Conservation (phyloP, 208 protist genomes). For the Leishmania amazonensis region DNA sequence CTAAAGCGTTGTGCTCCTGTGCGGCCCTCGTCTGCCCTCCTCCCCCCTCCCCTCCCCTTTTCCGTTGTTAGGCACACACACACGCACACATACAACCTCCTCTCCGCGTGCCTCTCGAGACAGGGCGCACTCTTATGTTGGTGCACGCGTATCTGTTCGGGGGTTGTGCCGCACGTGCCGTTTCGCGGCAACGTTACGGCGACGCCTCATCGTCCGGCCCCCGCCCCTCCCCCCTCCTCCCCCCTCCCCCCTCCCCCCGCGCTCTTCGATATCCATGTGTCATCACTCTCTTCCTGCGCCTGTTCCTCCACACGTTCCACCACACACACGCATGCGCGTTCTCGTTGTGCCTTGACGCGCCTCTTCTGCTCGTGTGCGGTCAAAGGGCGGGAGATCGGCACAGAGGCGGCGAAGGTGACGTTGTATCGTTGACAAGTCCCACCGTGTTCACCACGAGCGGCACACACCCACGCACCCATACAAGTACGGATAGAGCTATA, state of each 20-base stretch:
- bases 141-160: background rate
- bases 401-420: background rate
- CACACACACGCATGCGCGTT: background rate
- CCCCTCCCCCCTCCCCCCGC: too few species aligned
- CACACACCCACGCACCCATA: conserved; percentile 2
- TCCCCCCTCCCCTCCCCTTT: background rate
- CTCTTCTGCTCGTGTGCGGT: background rate
- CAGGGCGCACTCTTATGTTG: too few species aligned
- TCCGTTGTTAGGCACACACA: background rate
- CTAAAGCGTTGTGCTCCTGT: background rate
- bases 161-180: background rate
- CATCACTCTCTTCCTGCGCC: background rate
- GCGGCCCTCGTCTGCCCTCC: background rate
- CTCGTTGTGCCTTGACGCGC: background rate
- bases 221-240: background rate
- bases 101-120: background rate
- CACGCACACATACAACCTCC: background rate
- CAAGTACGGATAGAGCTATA: background rate
- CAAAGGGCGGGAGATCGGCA: background rate
- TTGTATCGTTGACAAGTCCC: background rate
- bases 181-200: background rate
- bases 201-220: background rate
- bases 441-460: background rate
- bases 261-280: background rate
- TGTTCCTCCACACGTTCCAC: background rate